These are phyloP conservation scores for Carex myosuroides DNA, from an alignment of 176 grass and related monocot species.

Conservation along the genomic window DNA sequence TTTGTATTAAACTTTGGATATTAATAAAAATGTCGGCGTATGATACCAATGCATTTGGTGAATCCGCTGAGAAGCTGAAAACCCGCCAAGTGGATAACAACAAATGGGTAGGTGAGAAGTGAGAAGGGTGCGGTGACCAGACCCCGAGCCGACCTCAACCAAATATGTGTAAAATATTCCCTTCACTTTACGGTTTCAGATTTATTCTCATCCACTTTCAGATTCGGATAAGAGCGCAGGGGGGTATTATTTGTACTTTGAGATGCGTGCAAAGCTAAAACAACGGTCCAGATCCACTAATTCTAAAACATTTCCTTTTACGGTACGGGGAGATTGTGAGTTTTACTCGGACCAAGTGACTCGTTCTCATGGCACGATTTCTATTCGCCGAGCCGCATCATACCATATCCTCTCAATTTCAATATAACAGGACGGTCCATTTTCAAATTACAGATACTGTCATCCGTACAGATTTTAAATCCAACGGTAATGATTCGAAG, in stretches of 20 bases:
- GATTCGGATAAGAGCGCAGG: no score
- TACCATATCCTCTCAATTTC: not conserved
- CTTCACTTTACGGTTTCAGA: no score
- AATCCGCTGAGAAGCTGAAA: not conserved
- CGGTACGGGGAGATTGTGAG: no score
- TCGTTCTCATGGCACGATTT: slow-evolving; percentile 6
- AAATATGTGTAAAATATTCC: no score
- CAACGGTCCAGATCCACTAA: no score
- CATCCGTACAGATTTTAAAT: not conserved
- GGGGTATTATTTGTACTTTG: no score
- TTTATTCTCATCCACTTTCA: no score
- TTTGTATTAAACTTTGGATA: no score
- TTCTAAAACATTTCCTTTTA: no score
- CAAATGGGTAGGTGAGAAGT: not conserved
- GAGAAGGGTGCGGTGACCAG: not conserved
- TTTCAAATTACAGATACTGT: not conserved
- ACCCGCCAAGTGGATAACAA: not conserved
- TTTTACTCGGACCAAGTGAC: no score
- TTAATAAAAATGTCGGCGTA: no score
- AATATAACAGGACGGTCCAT: not conserved
- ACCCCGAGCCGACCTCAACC: not conserved
- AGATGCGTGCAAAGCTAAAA: no score
- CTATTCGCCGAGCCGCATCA: not conserved
- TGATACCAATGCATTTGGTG: not conserved
- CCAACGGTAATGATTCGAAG: not conserved